phyloP scores from a whole-genome alignment of 2,329 filamentous ascomycete species.

The Nemania sp. region DNA sequence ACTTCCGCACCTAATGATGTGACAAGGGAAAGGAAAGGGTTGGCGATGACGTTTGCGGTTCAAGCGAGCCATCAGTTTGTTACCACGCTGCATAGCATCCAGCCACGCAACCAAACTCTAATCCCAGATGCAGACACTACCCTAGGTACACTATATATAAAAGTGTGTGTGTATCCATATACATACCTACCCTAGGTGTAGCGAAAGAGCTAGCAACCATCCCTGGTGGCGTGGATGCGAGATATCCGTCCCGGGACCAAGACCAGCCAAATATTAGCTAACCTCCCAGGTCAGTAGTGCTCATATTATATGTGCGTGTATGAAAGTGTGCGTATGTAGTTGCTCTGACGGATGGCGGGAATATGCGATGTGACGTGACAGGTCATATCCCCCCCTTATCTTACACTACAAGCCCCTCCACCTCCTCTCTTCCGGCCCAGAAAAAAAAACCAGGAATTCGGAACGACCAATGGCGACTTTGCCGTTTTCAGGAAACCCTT shows the following conservation, averaged over 20 bases:
- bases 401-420: neutral
- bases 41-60: slow-evolving; percentile 9
- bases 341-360: slow-evolving; percentile 6
- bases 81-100: neutral
- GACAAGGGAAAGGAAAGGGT: neutral
- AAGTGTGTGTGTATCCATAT: neutral
- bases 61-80: slow-evolving; percentile 2
- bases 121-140: too few species aligned
- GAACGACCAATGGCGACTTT: slow-evolving; percentile 3
- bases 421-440: neutral
- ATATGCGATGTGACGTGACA: slow-evolving; percentile 17
- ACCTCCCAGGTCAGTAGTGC: too few species aligned
- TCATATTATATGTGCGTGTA: too few species aligned
- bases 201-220: too few species aligned
- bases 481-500: slow-evolving; percentile 9
- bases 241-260: neutral
- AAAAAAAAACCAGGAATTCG: neutral
- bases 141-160: too few species aligned
- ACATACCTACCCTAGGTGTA: too few species aligned
- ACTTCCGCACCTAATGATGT: neutral
- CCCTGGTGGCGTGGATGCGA: neutral
- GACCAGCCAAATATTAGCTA: too few species aligned
- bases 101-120: too few species aligned
- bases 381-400: slow-evolving; percentile 2
- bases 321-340: neutral